Base-by-base conservation (phyloP, 371 early-diverging fungal species). In the Circinella umbellata region DNA sequence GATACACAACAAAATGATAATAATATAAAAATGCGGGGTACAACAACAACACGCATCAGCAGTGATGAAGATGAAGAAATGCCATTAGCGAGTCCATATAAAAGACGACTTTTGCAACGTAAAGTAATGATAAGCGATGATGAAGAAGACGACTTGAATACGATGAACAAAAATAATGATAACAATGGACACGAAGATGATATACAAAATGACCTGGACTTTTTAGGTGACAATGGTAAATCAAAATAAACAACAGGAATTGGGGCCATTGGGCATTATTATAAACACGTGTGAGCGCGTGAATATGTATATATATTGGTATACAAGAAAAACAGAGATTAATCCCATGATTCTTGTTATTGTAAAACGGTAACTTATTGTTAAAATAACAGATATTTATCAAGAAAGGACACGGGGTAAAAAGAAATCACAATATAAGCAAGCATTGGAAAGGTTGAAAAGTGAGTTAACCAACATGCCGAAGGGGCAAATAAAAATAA, bases 221-320 rank as follows among this genome's bases (percentile, higher is more conserved):
- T 72, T 20, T 48, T 72, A 17, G 61, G 64, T 18, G 69, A 68
- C 47, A 72, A 72, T 46, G 72, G 72, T 68, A 65, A 27, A 27
- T 2, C 27, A 27, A 27, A 27, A 27, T 27, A 27, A 27, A 64
- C 34, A 47, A 42, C 6, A 9, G 42, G 42, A 42, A 42, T 42
- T 8, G 51, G 51, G 5, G 5, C 4, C 6, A 13, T 51, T 51
- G 51, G 34, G 4, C 27, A 14, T 11, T 35, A 4, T 34, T 53
- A 18, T 15, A n/a, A 34, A 57, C 57, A 57, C 57, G 57, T 57
- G 35, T 57, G 57, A 57, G 57, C 57, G 57, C 57, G 57, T 57
- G 57, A 57, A 42, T 9, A 42, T 6, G 3, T 42, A 42, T 6
- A 42, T 42, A 42, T 42, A 42, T 9, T 11, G 11, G 42, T 27